Evolutionary conservation across 768 basidiomycete species (phyloP), one percentile per base, ranked within the genome.

Genomic region (Boletus subcaerulescens): DNA sequence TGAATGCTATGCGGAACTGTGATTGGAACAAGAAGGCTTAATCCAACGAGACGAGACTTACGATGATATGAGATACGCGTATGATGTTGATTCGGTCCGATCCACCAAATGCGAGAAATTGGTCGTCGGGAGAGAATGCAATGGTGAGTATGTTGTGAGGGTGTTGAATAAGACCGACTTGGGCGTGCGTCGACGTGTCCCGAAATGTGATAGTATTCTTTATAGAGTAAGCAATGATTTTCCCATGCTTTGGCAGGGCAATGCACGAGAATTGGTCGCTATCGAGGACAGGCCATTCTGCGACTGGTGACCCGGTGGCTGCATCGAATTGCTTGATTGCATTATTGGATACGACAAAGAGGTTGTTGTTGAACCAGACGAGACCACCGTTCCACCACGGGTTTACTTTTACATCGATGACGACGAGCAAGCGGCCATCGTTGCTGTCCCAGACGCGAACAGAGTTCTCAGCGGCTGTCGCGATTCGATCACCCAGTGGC

Each of bases 221-320:
- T 4, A 35, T 35, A 29, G 50, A 17, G 35, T 31, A 52, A 14
- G 43, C 50, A 26, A 52, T 44, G n/a, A 29, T 15, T 20, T 42
- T 2, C 1, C 33, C n/a, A 29, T 52, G 50, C n/a, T 3, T 17
- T 8, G 50, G 33, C 1, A 52, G 20, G 13, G 43, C 43, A 8
- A 52, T 38, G 1, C 15, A 45, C n/a, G 50, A 26, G 26, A n/a
- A 15, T 14, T 18, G 11, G 8, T n/a, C 3, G 24, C 15, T 14
- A 2, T 13, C n/a, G 6, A 12, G n/a, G 4, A 22, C 50, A 3
- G 29, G n/a, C 50, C 43, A 45, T 11, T 40, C 18, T 1, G 39
- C 9, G 18, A 40, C 9, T 13, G 11, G 18, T 40, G 36, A 11
- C 4, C 36, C 36, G 13, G 36, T 38, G 4, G 12, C 17, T 15